Conservation (phyloP, 176 grass and related monocot species). For the Coix lacrymajobi region DNA sequence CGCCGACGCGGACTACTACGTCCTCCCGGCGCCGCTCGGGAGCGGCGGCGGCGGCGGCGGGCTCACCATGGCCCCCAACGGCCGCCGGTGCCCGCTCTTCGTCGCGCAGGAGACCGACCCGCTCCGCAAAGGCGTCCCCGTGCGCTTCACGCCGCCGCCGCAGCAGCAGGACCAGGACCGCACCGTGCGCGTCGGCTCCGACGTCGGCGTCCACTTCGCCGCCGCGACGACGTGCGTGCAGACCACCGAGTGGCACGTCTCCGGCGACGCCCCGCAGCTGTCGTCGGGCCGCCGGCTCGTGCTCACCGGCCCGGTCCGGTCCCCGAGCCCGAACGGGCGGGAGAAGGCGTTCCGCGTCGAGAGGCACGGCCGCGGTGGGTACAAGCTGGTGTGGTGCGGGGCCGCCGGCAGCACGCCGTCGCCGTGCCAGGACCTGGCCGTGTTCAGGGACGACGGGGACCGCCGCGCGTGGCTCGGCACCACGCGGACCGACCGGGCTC, state of each 20-base stretch:
- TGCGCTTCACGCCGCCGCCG: slow-evolving; percentile 23
- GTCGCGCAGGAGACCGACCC: slow-evolving; percentile 43
- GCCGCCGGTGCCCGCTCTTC: slow-evolving; percentile 35
- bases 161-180: neutral
- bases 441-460: neutral
- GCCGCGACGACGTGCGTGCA: slow-evolving; percentile 39
- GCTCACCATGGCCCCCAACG: slow-evolving; percentile 29
- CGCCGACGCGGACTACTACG: slow-evolving; percentile 37
- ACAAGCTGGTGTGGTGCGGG: slow-evolving; percentile 49
- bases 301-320: slow-evolving; percentile 13
- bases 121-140: slow-evolving; percentile 17
- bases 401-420: neutral
- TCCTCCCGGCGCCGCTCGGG: slow-evolving; percentile 21
- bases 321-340: neutral
- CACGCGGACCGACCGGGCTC: neutral
- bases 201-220: slow-evolving; percentile 43
- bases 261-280: neutral
- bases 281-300: slow-evolving; percentile 8
- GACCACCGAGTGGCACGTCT: slow-evolving; percentile 48
- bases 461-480: slow-evolving; percentile 24
- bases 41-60: slow-evolving; percentile 36
- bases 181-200: slow-evolving; percentile 23
- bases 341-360: slow-evolving; percentile 57
- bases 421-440: slow-evolving; percentile 31
- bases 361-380: slow-evolving; percentile 16